A percentile compares a stretch with the other conserved stretches of the same genome.
These are phyloP conservation scores for Onygenales sp. DNA, from an alignment of 2,329 filamentous ascomycete genomes.

Conservation along the genomic window DNA sequence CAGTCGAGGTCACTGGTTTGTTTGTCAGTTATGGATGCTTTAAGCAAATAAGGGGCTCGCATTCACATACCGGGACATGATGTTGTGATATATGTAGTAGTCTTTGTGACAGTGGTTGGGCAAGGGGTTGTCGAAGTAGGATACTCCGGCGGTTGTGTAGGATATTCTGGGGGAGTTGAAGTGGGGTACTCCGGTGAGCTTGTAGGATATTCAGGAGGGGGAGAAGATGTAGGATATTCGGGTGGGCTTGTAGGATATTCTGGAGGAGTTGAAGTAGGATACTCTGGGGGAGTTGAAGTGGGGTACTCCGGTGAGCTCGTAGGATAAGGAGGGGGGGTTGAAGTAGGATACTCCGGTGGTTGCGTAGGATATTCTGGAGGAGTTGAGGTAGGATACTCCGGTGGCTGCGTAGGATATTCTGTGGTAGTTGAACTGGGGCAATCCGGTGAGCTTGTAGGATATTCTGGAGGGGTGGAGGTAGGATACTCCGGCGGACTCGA, in stretches of 20 bases:
- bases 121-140: not conserved
- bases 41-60: not conserved
- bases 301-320: not conserved
- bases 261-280: conserved; percentile 5
- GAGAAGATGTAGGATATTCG: not conserved
- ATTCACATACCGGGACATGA: conserved; percentile 20
- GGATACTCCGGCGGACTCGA: too few relatives aligned
- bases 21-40: conserved; percentile 9
- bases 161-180: not conserved
- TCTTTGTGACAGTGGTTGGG: conserved; percentile 6
- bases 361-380: too few relatives aligned
- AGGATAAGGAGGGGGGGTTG: too few relatives aligned
- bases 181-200: not conserved
- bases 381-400: too few relatives aligned
- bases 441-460: too few relatives aligned
- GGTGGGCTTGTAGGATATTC: conserved; percentile 4
- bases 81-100: conserved; percentile 18
- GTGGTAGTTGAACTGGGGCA: too few relatives aligned
- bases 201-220: too few relatives aligned
- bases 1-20: conserved; percentile 15
- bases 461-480: too few relatives aligned
- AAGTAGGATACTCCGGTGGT: too few relatives aligned
- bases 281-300: conserved; percentile 3
- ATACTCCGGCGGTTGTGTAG: not conserved
- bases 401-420: too few relatives aligned